These are phyloP conservation scores for Atkinsonella hypoxylon DNA, from an alignment of 2,329 filamentous ascomycete species.

Conservation along the genomic window DNA sequence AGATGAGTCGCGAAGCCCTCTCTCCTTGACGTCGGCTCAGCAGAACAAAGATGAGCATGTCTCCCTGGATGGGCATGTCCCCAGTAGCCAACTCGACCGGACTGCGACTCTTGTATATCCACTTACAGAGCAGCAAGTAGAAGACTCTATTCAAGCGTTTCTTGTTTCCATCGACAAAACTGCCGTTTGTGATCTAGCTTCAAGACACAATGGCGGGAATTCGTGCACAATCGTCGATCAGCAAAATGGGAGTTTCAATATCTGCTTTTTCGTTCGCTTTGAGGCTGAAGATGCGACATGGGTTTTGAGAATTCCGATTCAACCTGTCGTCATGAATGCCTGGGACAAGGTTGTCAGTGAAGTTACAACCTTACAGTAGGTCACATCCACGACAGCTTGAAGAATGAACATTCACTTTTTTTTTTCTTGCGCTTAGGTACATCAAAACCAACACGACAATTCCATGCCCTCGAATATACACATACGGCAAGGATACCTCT, in stretches of 20 bases:
- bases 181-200: conserved; percentile 13
- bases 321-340: not conserved
- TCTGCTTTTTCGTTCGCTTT: conserved; percentile 14
- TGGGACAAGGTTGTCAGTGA: conserved; percentile 1
- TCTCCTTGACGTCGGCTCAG: no score
- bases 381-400: no score
- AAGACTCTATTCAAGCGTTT: conserved; percentile 7
- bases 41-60: no score
- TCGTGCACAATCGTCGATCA: conserved; percentile 10
- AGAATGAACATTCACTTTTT: no score
- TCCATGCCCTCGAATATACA: conserved; percentile 11
- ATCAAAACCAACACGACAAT: conserved; percentile 12
- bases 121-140: conserved; percentile 1
- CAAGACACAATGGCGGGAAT: conserved; percentile 10
- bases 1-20: no score
- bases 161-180: conserved; percentile 12
- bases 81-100: no score
- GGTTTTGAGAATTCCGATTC: conserved; percentile 1
- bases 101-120: no score
- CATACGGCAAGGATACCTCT: conserved; percentile 10
- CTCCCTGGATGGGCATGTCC: no score
- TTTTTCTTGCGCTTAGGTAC: no score
- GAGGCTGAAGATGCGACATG: not conserved
- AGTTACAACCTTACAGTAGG: not conserved
- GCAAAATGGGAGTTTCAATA: conserved; percentile 13